Evolutionary conservation across 352 stramenopile species (phyloP).

Genomic region (Phytophthora rubi): DNA sequence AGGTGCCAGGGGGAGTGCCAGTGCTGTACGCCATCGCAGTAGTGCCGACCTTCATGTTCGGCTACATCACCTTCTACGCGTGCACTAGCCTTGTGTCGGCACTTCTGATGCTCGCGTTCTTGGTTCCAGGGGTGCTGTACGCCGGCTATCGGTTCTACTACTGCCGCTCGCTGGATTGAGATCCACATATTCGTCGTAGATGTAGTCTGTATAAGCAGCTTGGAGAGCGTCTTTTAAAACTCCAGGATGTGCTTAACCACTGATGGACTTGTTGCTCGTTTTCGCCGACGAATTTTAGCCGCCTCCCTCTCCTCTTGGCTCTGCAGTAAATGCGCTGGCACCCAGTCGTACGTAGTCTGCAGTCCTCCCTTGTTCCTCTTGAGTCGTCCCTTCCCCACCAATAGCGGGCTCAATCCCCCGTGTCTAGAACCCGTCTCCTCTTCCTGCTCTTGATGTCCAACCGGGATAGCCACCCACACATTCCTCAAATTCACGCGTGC

Average conservation of each 20-base stretch:
- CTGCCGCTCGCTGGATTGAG: slow-evolving; percentile 28
- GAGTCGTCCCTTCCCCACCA: slow-evolving; percentile 24
- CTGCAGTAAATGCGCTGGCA: slow-evolving; percentile 55
- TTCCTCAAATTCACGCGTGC: slow-evolving; percentile 60
- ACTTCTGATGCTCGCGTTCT: slow-evolving; percentile 40
- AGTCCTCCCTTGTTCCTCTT: slow-evolving; percentile 34
- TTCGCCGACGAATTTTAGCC: slow-evolving; percentile 5
- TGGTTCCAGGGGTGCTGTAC: slow-evolving; percentile 48
- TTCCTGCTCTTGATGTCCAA: slow-evolving; percentile 28
- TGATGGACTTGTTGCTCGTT: slow-evolving; percentile 27
- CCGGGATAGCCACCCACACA: slow-evolving; percentile 69
- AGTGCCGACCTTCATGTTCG: slow-evolving; percentile 48
- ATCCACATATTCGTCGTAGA: not conserved
- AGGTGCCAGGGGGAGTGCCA: slow-evolving; percentile 51
- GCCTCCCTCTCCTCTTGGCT: slow-evolving; percentile 29
- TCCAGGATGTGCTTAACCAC: slow-evolving; percentile 18
- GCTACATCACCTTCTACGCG: slow-evolving; percentile 59
- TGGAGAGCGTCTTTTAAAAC: slow-evolving; percentile 1
- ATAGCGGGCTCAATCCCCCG: slow-evolving; percentile 19
- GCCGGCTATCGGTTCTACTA: slow-evolving; percentile 36
- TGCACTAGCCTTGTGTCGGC: slow-evolving; percentile 38
- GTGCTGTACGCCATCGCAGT: slow-evolving; percentile 45
- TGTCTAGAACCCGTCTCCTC: not conserved
- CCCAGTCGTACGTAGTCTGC: slow-evolving; percentile 60
- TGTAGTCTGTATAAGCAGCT: slow-evolving; percentile 9